Conservation (phyloP, 352 stramenopile genomes). For the Pythium rhizo-oryzae region DNA sequence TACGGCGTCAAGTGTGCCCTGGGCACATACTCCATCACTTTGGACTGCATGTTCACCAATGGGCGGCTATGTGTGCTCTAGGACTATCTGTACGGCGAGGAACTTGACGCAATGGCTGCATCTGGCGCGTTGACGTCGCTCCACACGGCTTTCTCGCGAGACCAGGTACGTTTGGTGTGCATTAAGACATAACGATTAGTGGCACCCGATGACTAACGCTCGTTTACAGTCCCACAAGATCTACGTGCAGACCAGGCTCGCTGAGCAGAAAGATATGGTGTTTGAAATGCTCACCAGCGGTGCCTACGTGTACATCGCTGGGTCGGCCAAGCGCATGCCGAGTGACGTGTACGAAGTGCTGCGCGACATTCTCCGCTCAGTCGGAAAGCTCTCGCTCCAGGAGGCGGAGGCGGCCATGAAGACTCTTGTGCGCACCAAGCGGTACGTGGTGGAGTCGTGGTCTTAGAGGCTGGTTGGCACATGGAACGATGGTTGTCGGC, state of each 20-base stretch:
- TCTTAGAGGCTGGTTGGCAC: slow-evolving; percentile 24
- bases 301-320: slow-evolving; percentile 85
- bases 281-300: slow-evolving; percentile 71
- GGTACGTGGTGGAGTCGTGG: slow-evolving; percentile 89
- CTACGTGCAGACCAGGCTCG: slow-evolving; percentile 91
- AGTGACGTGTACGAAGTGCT: slow-evolving; percentile 90
- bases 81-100: slow-evolving; percentile 90
- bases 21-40: too few species aligned
- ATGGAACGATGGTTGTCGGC: too few species aligned
- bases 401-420: slow-evolving; percentile 80
- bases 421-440: slow-evolving; percentile 66
- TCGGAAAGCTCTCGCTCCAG: slow-evolving; percentile 69
- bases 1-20: slow-evolving; percentile 9
- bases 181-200: not conserved
- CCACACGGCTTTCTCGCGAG: slow-evolving; percentile 90
- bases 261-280: slow-evolving; percentile 75
- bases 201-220: not conserved
- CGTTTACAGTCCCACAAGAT: slow-evolving; percentile 72
- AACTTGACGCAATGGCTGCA: slow-evolving; percentile 56
- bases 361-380: slow-evolving; percentile 77
- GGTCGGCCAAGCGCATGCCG: slow-evolving; percentile 92
- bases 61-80: slow-evolving; percentile 13
- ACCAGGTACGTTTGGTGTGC: slow-evolving; percentile 50
- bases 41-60: not conserved
- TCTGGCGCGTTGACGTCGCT: slow-evolving; percentile 67